Conservation (phyloP, 148 eudicot genomes). For the Fagopyrum esculentum region DNA sequence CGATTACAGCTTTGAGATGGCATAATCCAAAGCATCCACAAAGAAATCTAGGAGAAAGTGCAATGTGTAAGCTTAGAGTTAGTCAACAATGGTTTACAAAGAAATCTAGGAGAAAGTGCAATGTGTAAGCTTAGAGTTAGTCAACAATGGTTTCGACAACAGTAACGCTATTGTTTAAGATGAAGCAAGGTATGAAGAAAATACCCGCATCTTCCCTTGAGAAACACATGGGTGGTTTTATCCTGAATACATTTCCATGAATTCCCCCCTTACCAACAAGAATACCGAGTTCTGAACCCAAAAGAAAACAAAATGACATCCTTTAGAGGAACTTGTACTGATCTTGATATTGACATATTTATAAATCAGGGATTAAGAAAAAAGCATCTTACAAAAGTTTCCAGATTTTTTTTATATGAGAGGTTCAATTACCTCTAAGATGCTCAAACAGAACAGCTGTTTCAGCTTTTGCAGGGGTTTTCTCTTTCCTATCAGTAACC, state of each 20-base stretch:
- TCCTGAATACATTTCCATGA: slow-evolving; percentile 90
- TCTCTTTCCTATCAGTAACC: slow-evolving; percentile 76
- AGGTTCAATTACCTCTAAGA: slow-evolving; percentile 54
- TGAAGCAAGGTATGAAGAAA: neutral
- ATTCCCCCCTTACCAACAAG: slow-evolving; percentile 96
- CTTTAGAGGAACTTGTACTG: neutral
- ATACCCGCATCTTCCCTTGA: slow-evolving; percentile 85
- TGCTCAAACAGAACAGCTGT: slow-evolving; percentile 76
- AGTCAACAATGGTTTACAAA: too few species aligned
- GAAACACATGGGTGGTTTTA: slow-evolving; percentile 99
- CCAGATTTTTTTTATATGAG: neutral
- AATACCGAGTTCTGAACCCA: slow-evolving; percentile 66
- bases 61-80: neutral
- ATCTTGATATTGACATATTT: neutral
- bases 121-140: too few species aligned
- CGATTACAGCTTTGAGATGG: slow-evolving; percentile 60
- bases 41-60: slow-evolving; percentile 66
- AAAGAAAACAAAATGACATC: neutral
- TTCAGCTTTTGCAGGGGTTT: slow-evolving; percentile 93
- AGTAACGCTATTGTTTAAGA: neutral
- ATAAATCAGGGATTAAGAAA: neutral
- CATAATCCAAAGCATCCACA: slow-evolving; percentile 81
- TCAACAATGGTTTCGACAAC: neutral
- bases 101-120: too few species aligned
- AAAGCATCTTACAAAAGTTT: neutral